Base-by-base conservation (phyloP, 306 rosid genomes). In the Citrullus amarus region DNA sequence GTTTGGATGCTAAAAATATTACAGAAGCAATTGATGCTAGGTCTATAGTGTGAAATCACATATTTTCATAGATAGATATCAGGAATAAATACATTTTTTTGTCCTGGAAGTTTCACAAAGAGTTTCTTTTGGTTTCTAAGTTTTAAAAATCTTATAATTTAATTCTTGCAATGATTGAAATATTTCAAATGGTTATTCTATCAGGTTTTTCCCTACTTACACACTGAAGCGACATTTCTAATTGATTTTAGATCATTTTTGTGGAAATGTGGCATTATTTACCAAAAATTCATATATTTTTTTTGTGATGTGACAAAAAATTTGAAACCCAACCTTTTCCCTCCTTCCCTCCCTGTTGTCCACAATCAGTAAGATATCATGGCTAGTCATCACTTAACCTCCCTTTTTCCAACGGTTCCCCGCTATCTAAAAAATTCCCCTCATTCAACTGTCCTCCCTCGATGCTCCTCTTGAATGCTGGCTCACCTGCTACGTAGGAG, bases 11-110 rank as follows among this genome's bases (percentile, higher is more conserved):
- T 61, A 14, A 70, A 71, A 92, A 94, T 84, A 87, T 92, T 61
- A 84, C 79, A 10, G 84, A 87, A 68, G 98, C 98, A 63, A 87
- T 94, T 59, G 95, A 94, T 75, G 78, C 81, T 69, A 94, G 98
- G 97, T 94, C 68, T 28, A 20, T 62, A 6, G 25, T 57, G 60
- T 39, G 58, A 36, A 14, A 67, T 67, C 44, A 48, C 4, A 8
- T 79, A 28, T 74, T 50, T 50, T 39, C 55, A 51, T 17, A 8
- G 41, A 74, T 53, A 15, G 62, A 54, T 51, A 66, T 66, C 6
- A 66, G 48, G 50, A 30, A 39, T 9, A 39, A 68, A 41, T 41
- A 68, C 74, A 50, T 39, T 53, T 68, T 66, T 41, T 5, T 18
- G 74, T 68, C 12, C 17, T 68, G 41, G 74, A 39, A 34, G 54